These are phyloP conservation scores for Podospora tetraspora DNA, from an alignment of 495 filamentous ascomycete genomes.

Conservation along the genomic window DNA sequence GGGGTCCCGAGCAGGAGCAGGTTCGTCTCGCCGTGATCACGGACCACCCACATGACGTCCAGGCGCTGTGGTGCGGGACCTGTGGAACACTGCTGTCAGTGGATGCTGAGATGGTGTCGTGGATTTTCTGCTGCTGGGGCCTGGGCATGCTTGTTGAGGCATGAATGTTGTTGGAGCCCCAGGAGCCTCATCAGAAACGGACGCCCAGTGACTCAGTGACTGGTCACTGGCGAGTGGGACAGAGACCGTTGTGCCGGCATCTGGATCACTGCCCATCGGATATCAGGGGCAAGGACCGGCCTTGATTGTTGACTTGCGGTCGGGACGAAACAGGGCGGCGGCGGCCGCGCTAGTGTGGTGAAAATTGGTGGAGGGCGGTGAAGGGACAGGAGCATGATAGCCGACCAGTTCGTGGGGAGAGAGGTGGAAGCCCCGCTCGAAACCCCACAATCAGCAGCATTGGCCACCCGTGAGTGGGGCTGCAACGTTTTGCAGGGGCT, in stretches of 20 bases:
- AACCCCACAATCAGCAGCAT: neutral
- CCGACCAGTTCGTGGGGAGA: neutral
- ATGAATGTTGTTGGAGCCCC: neutral
- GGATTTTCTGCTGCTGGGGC: neutral
- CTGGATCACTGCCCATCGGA: neutral
- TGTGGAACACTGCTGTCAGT: slow-evolving; percentile 12
- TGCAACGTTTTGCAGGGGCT: neutral
- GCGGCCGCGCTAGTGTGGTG: neutral
- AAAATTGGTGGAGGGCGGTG: neutral
- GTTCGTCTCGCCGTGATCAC: neutral
- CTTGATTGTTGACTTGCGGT: neutral
- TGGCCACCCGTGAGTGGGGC: neutral
- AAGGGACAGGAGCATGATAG: neutral
- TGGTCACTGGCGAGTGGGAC: neutral
- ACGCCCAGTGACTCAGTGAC: neutral
- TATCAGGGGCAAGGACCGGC: neutral
- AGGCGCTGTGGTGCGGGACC: neutral
- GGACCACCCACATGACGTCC: neutral
- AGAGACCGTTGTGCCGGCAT: neutral
- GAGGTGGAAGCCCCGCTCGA: neutral
- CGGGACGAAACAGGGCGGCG: neutral
- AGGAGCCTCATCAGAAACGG: neutral
- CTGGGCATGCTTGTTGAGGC: neutral
- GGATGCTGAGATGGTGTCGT: neutral
- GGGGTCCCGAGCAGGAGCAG: neutral